Evolutionary conservation across 2,329 filamentous ascomycete species (phyloP).

Genomic region (Sphaerulina musiva): DNA sequence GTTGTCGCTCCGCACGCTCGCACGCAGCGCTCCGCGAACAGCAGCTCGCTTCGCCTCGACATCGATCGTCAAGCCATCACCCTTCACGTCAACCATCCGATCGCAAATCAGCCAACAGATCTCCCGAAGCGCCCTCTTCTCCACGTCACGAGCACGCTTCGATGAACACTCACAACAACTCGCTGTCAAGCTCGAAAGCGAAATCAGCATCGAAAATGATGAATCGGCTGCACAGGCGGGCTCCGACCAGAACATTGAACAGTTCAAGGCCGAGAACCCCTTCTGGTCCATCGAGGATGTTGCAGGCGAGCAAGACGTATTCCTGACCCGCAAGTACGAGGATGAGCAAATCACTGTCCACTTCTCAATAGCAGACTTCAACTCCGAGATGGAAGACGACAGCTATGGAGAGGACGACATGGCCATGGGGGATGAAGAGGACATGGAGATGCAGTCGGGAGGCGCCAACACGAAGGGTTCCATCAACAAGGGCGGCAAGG

Average conservation of each 20-base stretch:
- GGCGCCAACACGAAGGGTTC: constrained; percentile 52
- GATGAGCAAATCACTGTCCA: constrained; percentile 81
- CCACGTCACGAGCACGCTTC: constrained; percentile 36
- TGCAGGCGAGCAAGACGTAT: constrained; percentile 79
- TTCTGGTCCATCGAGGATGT: constrained; percentile 70
- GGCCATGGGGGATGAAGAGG: constrained; percentile 47
- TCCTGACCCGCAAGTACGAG: constrained; percentile 72
- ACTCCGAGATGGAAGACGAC: constrained; percentile 45
- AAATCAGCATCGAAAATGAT: constrained; percentile 77
- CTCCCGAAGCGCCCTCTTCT: constrained; percentile 36
- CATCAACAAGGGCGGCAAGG: constrained; percentile 49
- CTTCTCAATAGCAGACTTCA: constrained; percentile 79
- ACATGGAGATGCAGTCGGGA: constrained; percentile 45
- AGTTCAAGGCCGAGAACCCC: constrained; percentile 73
- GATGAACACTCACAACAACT: constrained; percentile 67
- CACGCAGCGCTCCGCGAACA: constrained; percentile 41
- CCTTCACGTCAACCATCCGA: constrained; percentile 15
- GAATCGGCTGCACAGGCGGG: constrained; percentile 55
- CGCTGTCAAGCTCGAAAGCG: constrained; percentile 74
- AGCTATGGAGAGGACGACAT: constrained; percentile 41
- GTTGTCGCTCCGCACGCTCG: constrained; percentile 42
- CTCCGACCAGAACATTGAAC: constrained; percentile 58
- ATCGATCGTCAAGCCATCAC: constrained; percentile 31
- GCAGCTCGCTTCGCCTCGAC: constrained; percentile 38
- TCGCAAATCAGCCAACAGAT: constrained; percentile 18